Base-by-base conservation (phyloP, 495 filamentous ascomycete genomes). In the Letharia lupina region DNA sequence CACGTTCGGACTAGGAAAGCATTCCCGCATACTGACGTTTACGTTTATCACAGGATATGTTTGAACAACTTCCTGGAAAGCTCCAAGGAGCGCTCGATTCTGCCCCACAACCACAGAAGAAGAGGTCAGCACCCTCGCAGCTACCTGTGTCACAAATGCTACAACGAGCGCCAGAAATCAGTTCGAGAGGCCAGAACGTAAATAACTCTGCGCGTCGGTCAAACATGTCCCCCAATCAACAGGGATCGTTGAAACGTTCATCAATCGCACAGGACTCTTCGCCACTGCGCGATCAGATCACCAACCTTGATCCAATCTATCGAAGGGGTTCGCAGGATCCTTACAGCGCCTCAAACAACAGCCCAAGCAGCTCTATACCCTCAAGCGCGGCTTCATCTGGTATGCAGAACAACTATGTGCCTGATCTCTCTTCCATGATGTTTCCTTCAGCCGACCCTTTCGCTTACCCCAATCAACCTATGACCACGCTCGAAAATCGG, bases 381-480 rank as follows among this genome's bases (percentile, higher is more conserved):
- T 65, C 72, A 69, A 70, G 77, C 73, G 52, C 73, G 61, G 73
- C 68, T 52, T 62, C 71, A 33, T 70, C 73, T 67, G 70, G 75
- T 61, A 67, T 75, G 57, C 73, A 74, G 56, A 81, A 81, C 71
- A 70, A 70, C 48, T 75, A 72, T 35, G 74, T 95, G 31, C 82
- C 89, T 18, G 90, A 94, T 73, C 81, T 96, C 23, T 88, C 87
- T 74, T 84, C 88, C 15, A 88, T 96, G 76, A 96, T 97, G 91
- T 98, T 97, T 69, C 89, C 92, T 2, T 91, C 92, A 1, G 82
- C 85, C 35, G 92, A 98, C 72, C 91, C 93, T 0, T 93, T 96
- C 66, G 91, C 87, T 0, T 98, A 96, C 74, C 89, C 92, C 6
- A 90, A 87, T 70, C 91, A 92, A 71, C 90, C 91, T 3, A 84